A percentile compares a stretch with the other conserved stretches of the same genome.
Conservation (phyloP, 176 grass and related monocot species). For the Microstegium vimineum region DNA sequence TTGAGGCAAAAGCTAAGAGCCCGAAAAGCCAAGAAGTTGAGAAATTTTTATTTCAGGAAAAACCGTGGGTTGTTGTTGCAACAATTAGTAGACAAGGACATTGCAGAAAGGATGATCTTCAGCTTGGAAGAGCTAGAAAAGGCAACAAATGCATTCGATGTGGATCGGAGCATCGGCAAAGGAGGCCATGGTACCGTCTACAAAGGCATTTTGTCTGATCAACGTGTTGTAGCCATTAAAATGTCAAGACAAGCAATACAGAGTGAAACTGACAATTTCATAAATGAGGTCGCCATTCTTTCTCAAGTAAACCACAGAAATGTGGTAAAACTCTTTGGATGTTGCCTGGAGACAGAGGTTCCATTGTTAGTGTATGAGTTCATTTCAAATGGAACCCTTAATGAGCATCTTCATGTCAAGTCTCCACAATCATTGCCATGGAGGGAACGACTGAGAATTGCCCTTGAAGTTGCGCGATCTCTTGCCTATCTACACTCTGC, state of each 20-base stretch:
- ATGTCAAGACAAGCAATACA: not conserved
- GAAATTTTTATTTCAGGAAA: slow-evolving; percentile 13
- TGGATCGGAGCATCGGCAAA: not conserved
- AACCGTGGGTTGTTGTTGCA: slow-evolving; percentile 29
- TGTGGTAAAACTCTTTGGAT: slow-evolving; percentile 19
- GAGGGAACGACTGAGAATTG: slow-evolving; percentile 18
- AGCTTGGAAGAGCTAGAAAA: slow-evolving; percentile 19
- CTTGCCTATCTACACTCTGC: slow-evolving; percentile 47
- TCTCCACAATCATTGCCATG: slow-evolving; percentile 10
- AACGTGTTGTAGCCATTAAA: slow-evolving; percentile 18
- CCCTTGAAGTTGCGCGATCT: slow-evolving; percentile 2
- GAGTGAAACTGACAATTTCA: slow-evolving; percentile 4
- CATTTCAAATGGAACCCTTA: slow-evolving; percentile 20
- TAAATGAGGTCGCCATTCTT: slow-evolving; percentile 9
- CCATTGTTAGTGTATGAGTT: slow-evolving; percentile 13
- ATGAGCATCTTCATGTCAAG: slow-evolving; percentile 1
- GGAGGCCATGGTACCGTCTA: slow-evolving; percentile 7
- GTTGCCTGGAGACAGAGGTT: slow-evolving; percentile 13
- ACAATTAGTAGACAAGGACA: slow-evolving; percentile 31
- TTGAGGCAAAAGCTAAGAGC: slow-evolving; percentile 17
- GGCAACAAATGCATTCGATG: not conserved
- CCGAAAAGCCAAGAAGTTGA: not conserved
- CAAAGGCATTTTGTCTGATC: slow-evolving; percentile 21
- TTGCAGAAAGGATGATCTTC: slow-evolving; percentile 26
- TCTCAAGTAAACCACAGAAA: slow-evolving; percentile 28